A percentile compares a stretch with the other conserved stretches of the same genome.
Evolutionary conservation across 805 yeast species (phyloP).

Genomic region (Saccharomycopsis vini): DNA sequence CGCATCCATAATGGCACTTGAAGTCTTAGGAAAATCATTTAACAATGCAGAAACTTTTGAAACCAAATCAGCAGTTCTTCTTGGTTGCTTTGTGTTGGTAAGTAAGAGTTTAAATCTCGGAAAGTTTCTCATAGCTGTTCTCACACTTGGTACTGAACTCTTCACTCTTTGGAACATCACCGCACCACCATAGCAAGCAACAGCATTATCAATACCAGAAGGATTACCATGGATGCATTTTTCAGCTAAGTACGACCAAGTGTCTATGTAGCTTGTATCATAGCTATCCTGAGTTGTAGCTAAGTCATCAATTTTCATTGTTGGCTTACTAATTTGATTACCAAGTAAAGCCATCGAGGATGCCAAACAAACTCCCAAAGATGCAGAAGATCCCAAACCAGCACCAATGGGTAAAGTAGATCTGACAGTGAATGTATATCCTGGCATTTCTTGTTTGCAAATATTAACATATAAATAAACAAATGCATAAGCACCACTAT

Average conservation of each 20-base stretch:
- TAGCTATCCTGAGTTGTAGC: conserved; percentile 3
- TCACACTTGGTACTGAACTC: conserved; percentile 47
- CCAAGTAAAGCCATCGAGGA: conserved; percentile 62
- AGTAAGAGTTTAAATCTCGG: conserved; percentile 68
- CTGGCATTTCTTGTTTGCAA: conserved; percentile 38
- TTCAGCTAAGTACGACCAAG: conserved; percentile 90
- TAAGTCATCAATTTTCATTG: conserved; percentile 2
- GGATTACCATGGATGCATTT: conserved; percentile 95
- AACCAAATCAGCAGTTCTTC: conserved; percentile 79
- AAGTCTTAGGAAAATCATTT: conserved; percentile 43
- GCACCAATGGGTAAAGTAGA: conserved; percentile 94
- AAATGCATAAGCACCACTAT: conserved; percentile 75
- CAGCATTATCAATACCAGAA: conserved; percentile 93
- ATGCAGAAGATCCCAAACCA: conserved; percentile 91
- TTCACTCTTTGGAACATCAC: conserved; percentile 68
- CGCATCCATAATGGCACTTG: conserved; percentile 56
- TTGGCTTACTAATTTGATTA: conserved; percentile 39
- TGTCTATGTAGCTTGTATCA: conserved; percentile 57
- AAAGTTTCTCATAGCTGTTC: conserved; percentile 60
- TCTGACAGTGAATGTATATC: conserved; percentile 54
- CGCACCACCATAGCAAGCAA: conserved; percentile 94
- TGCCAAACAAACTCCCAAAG: conserved; percentile 76
- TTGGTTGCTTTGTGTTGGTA: conserved; percentile 80
- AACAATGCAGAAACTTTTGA: conserved; percentile 57
- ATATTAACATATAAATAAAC: conserved; percentile 63